A percentile compares a stretch with the other conserved stretches of the same genome.
phyloP scores from a whole-genome alignment of 75 land plant species.

The Picea glauca region DNA sequence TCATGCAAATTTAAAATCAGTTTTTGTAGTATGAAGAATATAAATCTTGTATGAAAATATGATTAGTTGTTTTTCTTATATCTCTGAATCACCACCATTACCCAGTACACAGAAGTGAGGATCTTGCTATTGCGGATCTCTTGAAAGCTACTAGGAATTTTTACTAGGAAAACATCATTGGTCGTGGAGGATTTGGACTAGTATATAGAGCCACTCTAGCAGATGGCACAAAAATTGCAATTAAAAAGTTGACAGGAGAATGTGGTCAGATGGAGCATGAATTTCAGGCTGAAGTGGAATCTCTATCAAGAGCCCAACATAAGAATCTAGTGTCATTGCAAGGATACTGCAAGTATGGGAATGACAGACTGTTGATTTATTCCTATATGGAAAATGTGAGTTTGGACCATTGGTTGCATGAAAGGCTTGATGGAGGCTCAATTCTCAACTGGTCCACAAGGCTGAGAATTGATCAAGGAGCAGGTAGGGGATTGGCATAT shows the following conservation, averaged over 20 bases:
- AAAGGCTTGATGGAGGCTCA: slow-evolving; percentile 37
- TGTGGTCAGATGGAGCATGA: slow-evolving; percentile 24
- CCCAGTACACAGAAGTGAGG: no score
- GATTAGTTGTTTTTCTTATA: no score
- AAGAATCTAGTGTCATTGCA: slow-evolving; percentile 27
- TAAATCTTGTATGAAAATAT: no score
- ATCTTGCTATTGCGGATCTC: slow-evolving; percentile 33
- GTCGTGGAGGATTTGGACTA: slow-evolving; percentile 66
- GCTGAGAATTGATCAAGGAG: slow-evolving; percentile 31
- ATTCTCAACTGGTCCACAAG: slow-evolving; percentile 37
- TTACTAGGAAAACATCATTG: slow-evolving; percentile 47
- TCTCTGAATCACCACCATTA: no score
- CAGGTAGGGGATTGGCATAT: slow-evolving; percentile 34
- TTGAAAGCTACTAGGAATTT: slow-evolving; percentile 52
- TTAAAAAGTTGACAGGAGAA: slow-evolving; percentile 25
- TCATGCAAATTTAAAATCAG: no score
- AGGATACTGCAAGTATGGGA: slow-evolving; percentile 27
- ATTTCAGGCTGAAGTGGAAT: slow-evolving; percentile 50
- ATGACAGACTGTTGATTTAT: slow-evolving; percentile 21
- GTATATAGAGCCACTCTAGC: slow-evolving; percentile 55
- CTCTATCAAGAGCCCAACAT: slow-evolving; percentile 50
- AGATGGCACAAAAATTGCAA: slow-evolving; percentile 27
- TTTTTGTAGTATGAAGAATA: no score
- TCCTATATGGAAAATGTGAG: slow-evolving; percentile 34
- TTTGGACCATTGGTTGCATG: slow-evolving; percentile 65